phyloP scores from a whole-genome alignment of 371 early-diverging fungal genomes.

The Parasitella parasitica region DNA sequence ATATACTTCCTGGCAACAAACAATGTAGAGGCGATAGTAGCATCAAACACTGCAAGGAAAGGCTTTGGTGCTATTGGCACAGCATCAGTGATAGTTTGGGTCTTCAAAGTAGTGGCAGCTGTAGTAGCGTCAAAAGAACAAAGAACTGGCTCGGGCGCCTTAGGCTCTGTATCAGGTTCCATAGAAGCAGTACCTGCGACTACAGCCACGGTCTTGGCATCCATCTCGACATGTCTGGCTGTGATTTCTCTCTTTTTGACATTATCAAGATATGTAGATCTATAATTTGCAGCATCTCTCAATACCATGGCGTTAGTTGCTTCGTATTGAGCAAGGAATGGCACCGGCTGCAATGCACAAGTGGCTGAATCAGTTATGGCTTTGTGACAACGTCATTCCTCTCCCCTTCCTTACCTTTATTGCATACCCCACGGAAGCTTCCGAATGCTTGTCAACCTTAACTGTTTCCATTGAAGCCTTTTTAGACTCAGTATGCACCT shows the following conservation, averaged over 20 bases:
- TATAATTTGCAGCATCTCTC: neutral
- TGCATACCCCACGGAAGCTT: neutral
- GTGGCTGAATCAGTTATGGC: neutral
- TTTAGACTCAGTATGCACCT: neutral
- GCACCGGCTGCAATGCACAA: neutral
- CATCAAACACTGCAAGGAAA: conserved; percentile 7
- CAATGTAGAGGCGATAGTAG: neutral
- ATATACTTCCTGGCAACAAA: neutral
- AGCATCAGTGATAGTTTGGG: neutral
- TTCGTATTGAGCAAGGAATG: conserved; percentile 12
- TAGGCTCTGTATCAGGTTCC: neutral
- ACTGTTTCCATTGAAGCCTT: neutral
- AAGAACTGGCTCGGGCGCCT: neutral
- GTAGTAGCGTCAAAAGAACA: neutral
- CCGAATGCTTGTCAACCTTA: neutral
- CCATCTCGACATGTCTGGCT: neutral
- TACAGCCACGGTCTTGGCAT: neutral
- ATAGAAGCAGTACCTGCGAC: neutral
- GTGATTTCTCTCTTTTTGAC: neutral
- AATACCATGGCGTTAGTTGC: neutral
- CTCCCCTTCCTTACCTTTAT: neutral
- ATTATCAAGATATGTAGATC: neutral
- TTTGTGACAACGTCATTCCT: neutral
- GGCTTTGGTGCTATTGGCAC: conserved; percentile 1
- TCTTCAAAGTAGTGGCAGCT: neutral